Conservation (phyloP, 257 asterid species). For the Salvia rosmarinus region DNA sequence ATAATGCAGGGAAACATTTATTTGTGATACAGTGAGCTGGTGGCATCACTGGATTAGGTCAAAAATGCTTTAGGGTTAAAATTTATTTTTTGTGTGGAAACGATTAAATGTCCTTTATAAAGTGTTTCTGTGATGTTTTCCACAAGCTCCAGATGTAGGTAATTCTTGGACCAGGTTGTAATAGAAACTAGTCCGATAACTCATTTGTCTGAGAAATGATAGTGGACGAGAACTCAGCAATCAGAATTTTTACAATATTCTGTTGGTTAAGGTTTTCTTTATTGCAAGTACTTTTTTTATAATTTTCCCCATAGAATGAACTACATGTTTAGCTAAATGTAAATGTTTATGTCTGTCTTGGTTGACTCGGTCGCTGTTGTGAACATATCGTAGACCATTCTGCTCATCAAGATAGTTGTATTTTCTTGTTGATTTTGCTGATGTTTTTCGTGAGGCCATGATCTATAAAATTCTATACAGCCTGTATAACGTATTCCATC, state of each 20-base stretch:
- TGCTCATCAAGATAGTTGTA: slow-evolving; percentile 6
- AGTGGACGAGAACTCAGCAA: slow-evolving; percentile 18
- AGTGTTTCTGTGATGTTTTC: neutral
- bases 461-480: slow-evolving; percentile 7
- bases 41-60: slow-evolving; percentile 13
- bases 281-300: slow-evolving; percentile 3
- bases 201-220: slow-evolving; percentile 8
- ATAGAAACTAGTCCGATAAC: neutral
- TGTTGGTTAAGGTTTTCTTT: neutral
- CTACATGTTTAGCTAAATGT: neutral
- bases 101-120: neutral
- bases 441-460: neutral
- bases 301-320: neutral
- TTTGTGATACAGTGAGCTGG: slow-evolving; percentile 24
- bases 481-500: slow-evolving; percentile 15
- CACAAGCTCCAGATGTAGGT: slow-evolving; percentile 12
- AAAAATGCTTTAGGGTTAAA: slow-evolving; percentile 2
- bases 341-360: neutral
- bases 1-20: slow-evolving; percentile 13
- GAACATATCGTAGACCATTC: slow-evolving; percentile 1
- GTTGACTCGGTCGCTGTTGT: slow-evolving; percentile 9
- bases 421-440: slow-evolving; percentile 1
- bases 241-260: neutral
- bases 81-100: slow-evolving; percentile 5
- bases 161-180: neutral